phyloP scores from a whole-genome alignment of 2,329 filamentous ascomycete species.

The Diaporthe amygdali region DNA sequence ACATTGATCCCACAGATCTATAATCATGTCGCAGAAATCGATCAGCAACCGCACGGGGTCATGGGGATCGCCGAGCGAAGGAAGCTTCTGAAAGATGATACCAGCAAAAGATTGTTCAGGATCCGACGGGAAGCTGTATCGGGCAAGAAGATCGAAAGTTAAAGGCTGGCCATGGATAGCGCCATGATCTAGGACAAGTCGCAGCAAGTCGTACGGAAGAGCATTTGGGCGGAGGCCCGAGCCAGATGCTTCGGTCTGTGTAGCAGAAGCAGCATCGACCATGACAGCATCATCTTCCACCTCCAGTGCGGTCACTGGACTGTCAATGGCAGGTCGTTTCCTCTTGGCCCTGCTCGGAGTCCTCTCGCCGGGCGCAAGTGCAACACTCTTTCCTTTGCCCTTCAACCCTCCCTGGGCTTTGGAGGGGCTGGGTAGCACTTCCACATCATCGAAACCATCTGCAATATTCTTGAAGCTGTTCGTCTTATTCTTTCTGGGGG shows the following conservation, averaged over 20 bases:
- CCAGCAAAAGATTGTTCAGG: slow-evolving; percentile 67
- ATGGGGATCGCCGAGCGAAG: slow-evolving; percentile 55
- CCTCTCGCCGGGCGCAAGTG: slow-evolving; percentile 51
- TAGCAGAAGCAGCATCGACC: neutral
- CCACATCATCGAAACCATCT: slow-evolving; percentile 79
- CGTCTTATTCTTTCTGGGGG: slow-evolving; percentile 64
- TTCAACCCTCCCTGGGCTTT: slow-evolving; percentile 48
- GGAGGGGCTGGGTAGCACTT: slow-evolving; percentile 58
- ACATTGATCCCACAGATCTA: slow-evolving; percentile 73
- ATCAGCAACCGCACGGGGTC: slow-evolving; percentile 62
- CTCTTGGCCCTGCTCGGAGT: slow-evolving; percentile 74
- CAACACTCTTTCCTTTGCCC: slow-evolving; percentile 43
- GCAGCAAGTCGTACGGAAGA: slow-evolving; percentile 44
- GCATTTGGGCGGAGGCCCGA: slow-evolving; percentile 28
- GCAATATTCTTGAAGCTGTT: slow-evolving; percentile 61
- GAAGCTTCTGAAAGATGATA: slow-evolving; percentile 71
- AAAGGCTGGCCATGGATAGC: slow-evolving; percentile 59
- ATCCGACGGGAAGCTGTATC: slow-evolving; percentile 69
- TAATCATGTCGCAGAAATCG: slow-evolving; percentile 67
- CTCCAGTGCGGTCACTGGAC: slow-evolving; percentile 68
- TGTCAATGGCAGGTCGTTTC: slow-evolving; percentile 70
- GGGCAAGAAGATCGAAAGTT: slow-evolving; percentile 71
- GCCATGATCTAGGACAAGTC: slow-evolving; percentile 68
- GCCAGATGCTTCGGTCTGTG: neutral
- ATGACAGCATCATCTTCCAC: slow-evolving; percentile 47